A percentile compares a stretch with the other conserved stretches of the same genome.
Conservation (phyloP, 2,329 filamentous ascomycete species). For the Podosphaera xanthii region DNA sequence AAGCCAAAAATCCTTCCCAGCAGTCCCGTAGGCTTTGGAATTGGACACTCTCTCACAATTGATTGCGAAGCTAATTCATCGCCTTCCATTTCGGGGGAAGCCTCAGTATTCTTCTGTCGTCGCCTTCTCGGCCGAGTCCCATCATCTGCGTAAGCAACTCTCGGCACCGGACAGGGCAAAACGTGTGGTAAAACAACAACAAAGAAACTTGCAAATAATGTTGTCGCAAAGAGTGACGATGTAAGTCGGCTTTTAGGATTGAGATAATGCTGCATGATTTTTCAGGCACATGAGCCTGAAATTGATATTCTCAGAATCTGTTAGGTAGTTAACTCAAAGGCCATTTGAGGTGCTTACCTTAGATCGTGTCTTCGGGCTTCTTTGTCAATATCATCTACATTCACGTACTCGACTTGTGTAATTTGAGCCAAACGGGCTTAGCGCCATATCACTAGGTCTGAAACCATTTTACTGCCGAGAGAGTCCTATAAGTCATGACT, state of each 20-base stretch:
- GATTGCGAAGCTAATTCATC: slow-evolving; percentile 18
- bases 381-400: no score
- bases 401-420: no score
- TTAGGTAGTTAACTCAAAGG: background rate
- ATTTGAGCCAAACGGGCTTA: background rate
- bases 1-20: slow-evolving; percentile 43
- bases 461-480: no score
- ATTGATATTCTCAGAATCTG: background rate
- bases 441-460: background rate
- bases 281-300: background rate
- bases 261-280: slow-evolving; percentile 55
- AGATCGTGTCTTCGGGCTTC: no score
- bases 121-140: slow-evolving; percentile 15
- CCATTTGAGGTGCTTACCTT: background rate
- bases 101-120: slow-evolving; percentile 17
- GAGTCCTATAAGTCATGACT: no score
- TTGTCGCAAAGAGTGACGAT: slow-evolving; percentile 85
- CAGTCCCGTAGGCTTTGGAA: slow-evolving; percentile 70
- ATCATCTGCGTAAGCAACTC: slow-evolving; percentile 47
- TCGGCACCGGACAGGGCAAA: slow-evolving; percentile 72
- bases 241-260: slow-evolving; percentile 88
- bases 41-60: slow-evolving; percentile 55
- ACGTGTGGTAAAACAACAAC: slow-evolving; percentile 80
- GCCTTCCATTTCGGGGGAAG: slow-evolving; percentile 4
- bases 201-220: slow-evolving; percentile 68